Base-by-base conservation (phyloP, 2,329 filamentous ascomycete species). In the Apiospora pterosperma region DNA sequence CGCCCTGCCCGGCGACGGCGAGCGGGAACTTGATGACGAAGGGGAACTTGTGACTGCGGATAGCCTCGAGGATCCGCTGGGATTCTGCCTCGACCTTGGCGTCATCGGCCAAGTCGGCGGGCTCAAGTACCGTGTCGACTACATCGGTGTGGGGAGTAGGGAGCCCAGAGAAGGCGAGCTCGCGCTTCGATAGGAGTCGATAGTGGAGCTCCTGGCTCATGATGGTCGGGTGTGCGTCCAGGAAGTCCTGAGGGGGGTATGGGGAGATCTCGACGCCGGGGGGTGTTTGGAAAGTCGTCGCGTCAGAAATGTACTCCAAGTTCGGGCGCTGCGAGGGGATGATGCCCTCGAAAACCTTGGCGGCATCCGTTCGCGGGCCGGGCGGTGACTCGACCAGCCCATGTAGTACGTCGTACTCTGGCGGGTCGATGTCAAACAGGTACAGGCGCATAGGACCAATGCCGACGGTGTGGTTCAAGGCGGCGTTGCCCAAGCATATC, bases 11-110 rank as follows among this genome's bases (percentile, higher is more conserved):
- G 12, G 25, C 39, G 5, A 52, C 16, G 25, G 60, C 41, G 23
- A 21, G 60, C 14, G 60, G 60, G 60, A 62, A 52, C 39, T 62
- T 62, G 16, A 52, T 19, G 10, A 62, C 60, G 28, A 62, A 62
- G 38, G 60, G 60, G 25, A 62, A 25, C 10, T 5, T 11, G 19
- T 23, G 39, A 25, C 16, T 19, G 39, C 60, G 60, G 60, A 62
- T n/a, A 11, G 19, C 16, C 12, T 31, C 25, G 5, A 62, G 21
- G 39, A 62, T 25, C 4, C 60, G 38, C 60, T 48, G n/a, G 36
- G 36, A n/a, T 16, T 60, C 58, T 14, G n/a, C 36, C 19, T 25
- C 58, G n/a, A 60, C 58, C 19, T 21, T n/a, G 19, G 19, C 34
- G 19, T 4, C 10, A 36, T 60, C 58, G n/a, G n/a, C n/a, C 2